Evolutionary conservation across 192 early-diverging fungal species (phyloP), one percentile per base, ranked within the genome.

Genomic region (Mortierella alpina): DNA sequence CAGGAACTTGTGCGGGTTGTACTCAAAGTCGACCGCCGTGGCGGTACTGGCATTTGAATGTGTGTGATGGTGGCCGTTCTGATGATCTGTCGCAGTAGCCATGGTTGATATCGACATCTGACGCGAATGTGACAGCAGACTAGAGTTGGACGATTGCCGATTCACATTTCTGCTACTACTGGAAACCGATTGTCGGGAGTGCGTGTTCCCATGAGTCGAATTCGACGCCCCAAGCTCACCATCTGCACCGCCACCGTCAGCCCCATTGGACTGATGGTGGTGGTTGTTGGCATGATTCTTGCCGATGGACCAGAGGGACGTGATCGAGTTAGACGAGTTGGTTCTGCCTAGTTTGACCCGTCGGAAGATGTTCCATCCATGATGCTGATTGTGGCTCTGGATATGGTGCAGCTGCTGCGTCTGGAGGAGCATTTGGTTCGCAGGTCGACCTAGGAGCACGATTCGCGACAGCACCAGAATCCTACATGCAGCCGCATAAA

Each of bases 401-500:
- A 79, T 61, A 45, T 79, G 75, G n/a, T 72, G 77, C 55, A 68
- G 59, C 15, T 80, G 77, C 18, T 72, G 70, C 0, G 15, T 41
- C 20, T 80, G 77, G 18, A 72, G 59, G 42, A 55, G 47, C 46
- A 65, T 70, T 46, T 83, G 63, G 54, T 71, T 77, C 13, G 68
- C 63, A 7, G 82, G 82, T 15, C 66, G 70, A n/a, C 82, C 82
- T 20, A 78, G 23, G 31, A 86, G 49, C 6, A 84, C 66, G 20
- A 86, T 67, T 15, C 84, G 57, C 6, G 84, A 68, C 11, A 74
- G 51, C 39, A 70, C 51, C 48, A 86, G 41, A 42, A 86, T 83
- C 17, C 68, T 66, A 68, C 77, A 82, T 50, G 84, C 84, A 0
- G 76, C 79, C n/a, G 60, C 59, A 57, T 86, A 83, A 9, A 75